phyloP scores from a whole-genome alignment of 2,329 filamentous ascomycete genomes.

The Aspergillus sp. region DNA sequence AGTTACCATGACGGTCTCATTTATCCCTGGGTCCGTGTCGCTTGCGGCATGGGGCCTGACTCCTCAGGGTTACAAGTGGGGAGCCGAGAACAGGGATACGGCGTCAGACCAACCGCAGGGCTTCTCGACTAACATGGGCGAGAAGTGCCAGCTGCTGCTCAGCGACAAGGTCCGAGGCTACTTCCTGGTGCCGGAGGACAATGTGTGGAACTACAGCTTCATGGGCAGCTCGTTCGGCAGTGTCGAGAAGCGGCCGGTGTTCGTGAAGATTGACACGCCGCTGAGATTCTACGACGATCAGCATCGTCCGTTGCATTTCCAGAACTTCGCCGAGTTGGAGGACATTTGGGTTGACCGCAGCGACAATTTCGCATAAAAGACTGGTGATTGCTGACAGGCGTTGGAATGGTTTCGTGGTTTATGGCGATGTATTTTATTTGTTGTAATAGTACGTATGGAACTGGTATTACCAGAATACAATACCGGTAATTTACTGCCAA shows the following conservation, averaged over 20 bases:
- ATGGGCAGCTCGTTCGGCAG: constrained; percentile 82
- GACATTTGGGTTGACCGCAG: constrained; percentile 90
- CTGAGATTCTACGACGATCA: constrained; percentile 82
- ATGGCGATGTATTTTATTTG: constrained; percentile 7
- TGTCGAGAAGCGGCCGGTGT: constrained; percentile 81
- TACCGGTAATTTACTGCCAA: too few relatives aligned
- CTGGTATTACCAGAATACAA: constrained; percentile 14
- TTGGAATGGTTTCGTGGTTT: constrained; percentile 9
- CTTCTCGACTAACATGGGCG: constrained; percentile 83
- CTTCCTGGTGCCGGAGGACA: constrained; percentile 87
- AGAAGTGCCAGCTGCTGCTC: constrained; percentile 88
- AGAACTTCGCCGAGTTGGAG: constrained; percentile 93
- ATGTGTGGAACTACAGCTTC: constrained; percentile 96
- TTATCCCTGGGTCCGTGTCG: constrained; percentile 93
- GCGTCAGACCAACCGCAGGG: constrained; percentile 89
- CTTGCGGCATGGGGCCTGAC: constrained; percentile 89
- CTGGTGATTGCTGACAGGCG: constrained; percentile 10
- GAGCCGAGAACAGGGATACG: constrained; percentile 86
- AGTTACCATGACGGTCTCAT: constrained; percentile 88
- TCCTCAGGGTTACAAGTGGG: constrained; percentile 91
- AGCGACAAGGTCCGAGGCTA: constrained; percentile 91
- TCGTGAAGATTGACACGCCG: constrained; percentile 90
- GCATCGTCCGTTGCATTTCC: constrained; percentile 90
- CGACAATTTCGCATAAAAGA: constrained; percentile 76
- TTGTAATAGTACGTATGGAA: too few relatives aligned